Conservation (phyloP, 306 rosid species). For the Vachellia collinsii region DNA sequence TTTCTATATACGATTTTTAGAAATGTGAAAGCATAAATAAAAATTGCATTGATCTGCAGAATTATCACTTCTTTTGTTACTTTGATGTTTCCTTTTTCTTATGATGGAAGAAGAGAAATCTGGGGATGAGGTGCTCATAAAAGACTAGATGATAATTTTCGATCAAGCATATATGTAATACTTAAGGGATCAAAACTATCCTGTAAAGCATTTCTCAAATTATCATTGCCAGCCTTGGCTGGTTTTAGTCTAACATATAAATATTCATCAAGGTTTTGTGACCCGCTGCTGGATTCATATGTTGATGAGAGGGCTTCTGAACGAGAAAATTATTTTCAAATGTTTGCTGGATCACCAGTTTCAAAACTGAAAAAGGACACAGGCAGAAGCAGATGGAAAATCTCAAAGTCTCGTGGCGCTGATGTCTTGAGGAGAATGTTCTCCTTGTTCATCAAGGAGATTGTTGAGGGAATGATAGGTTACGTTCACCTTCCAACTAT, state of each 20-base stretch:
- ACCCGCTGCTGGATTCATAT: constrained; percentile 72
- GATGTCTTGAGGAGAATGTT: constrained; percentile 74
- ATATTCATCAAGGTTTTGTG: constrained; percentile 73
- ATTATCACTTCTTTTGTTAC: neutral
- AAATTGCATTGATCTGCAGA: neutral
- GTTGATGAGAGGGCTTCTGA: constrained; percentile 48
- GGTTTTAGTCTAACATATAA: constrained; percentile 24
- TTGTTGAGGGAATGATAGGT: constrained; percentile 98
- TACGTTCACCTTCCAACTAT: constrained; percentile 90
- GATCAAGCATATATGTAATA: constrained; percentile 1
- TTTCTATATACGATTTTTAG: neutral
- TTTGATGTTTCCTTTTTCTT: neutral
- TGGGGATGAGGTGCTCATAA: constrained; percentile 10
- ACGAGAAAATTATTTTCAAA: constrained; percentile 48
- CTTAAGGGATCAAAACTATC: constrained; percentile 19
- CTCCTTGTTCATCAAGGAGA: constrained; percentile 86
- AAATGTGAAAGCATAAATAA: neutral
- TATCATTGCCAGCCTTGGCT: constrained; percentile 7
- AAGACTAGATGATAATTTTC: neutral
- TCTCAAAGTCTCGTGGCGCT: constrained; percentile 61
- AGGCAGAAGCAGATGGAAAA: constrained; percentile 72
- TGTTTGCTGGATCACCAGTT: constrained; percentile 47
- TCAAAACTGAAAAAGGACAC: constrained; percentile 53
- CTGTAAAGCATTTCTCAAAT: constrained; percentile 6
- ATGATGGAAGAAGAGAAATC: neutral